These are phyloP conservation scores for Aureobasidium sp. DNA, from an alignment of 2,329 filamentous ascomycete species.

Conservation along the genomic window DNA sequence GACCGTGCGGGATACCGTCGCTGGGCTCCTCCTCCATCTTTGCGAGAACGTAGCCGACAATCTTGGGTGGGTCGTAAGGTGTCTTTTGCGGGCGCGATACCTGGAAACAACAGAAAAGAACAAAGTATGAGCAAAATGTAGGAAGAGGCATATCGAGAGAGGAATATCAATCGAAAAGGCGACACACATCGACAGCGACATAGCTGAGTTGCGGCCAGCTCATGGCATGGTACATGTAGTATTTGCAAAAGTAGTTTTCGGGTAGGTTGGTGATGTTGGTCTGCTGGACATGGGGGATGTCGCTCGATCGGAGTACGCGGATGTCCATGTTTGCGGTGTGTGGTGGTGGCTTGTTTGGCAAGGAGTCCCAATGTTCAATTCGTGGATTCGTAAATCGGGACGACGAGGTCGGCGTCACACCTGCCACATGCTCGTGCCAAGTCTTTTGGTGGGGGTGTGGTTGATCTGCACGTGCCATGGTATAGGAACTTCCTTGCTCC, in stretches of 20 bases:
- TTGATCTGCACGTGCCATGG: not conserved
- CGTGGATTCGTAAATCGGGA: not conserved
- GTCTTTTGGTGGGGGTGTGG: not conserved
- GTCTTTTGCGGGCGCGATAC: slow-evolving; percentile 70
- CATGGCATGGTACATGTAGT: slow-evolving; percentile 98
- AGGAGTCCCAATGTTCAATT: not conserved
- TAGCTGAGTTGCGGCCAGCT: slow-evolving; percentile 97
- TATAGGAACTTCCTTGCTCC: not conserved
- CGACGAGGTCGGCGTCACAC: not conserved
- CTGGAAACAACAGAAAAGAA: slow-evolving; percentile 24
- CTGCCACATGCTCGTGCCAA: not conserved
- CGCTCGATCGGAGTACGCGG: slow-evolving; percentile 71
- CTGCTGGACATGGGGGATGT: slow-evolving; percentile 90
- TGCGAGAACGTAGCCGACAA: slow-evolving; percentile 97
- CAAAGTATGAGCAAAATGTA: not conserved
- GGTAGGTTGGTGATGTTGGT: slow-evolving; percentile 98
- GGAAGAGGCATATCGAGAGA: not conserved
- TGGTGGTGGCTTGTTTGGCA: not conserved
- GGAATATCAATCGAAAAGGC: not conserved
- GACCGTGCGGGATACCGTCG: slow-evolving; percentile 86
- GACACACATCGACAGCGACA: slow-evolving; percentile 74
- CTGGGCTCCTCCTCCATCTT: slow-evolving; percentile 99
- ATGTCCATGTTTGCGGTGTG: slow-evolving; percentile 65
- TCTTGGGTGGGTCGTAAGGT: slow-evolving; percentile 86
- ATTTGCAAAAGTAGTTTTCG: slow-evolving; percentile 99